These are phyloP conservation scores for Exophiala sp. DNA, from an alignment of 2,329 filamentous ascomycete genomes.

Conservation along the genomic window DNA sequence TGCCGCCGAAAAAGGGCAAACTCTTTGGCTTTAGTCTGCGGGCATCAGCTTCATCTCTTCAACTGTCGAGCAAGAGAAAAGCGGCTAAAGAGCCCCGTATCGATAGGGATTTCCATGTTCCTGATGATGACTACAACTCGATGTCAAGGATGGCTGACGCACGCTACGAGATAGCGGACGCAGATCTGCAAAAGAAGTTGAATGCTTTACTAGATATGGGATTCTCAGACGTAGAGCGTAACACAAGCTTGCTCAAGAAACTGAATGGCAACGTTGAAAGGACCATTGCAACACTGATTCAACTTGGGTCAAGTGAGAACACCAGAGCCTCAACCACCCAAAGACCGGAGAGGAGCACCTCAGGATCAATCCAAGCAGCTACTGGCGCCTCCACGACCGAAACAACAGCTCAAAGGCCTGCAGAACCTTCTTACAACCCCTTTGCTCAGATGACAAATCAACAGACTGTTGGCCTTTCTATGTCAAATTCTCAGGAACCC, in stretches of 20 bases:
- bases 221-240: slow-evolving; percentile 78
- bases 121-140: slow-evolving; percentile 22
- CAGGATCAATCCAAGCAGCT: neutral
- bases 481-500: slow-evolving; percentile 25
- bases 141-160: slow-evolving; percentile 22
- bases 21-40: slow-evolving; percentile 63
- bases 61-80: slow-evolving; percentile 46
- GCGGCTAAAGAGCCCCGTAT: slow-evolving; percentile 33
- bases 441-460: slow-evolving; percentile 16
- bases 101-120: slow-evolving; percentile 27
- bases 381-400: slow-evolving; percentile 1
- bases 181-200: slow-evolving; percentile 70
- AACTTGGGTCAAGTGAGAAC: slow-evolving; percentile 64
- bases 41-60: slow-evolving; percentile 68
- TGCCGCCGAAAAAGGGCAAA: slow-evolving; percentile 56
- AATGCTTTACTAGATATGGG: slow-evolving; percentile 82
- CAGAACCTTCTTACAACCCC: slow-evolving; percentile 21
- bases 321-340: slow-evolving; percentile 1
- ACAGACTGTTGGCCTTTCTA: slow-evolving; percentile 27
- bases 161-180: slow-evolving; percentile 22
- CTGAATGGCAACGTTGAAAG: slow-evolving; percentile 81
- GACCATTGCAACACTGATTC: slow-evolving; percentile 78
- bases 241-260: slow-evolving; percentile 75
- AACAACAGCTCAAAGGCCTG: slow-evolving; percentile 3
- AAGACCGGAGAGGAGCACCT: neutral